Evolutionary conservation across 495 filamentous ascomycete genomes (phyloP).

Genomic region (Tuber indicum): DNA sequence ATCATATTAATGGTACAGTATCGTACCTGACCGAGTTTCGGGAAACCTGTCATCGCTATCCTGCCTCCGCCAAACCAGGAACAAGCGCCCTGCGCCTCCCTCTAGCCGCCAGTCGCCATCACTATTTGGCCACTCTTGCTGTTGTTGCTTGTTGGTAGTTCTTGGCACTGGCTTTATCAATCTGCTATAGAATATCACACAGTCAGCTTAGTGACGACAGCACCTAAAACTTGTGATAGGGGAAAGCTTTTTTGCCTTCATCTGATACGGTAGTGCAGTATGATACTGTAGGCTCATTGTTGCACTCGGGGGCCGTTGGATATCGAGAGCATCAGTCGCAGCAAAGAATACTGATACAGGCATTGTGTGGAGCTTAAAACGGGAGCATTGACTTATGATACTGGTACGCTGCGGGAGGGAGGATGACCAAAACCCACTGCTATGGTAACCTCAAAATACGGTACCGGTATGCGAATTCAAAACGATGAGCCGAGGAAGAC

Average conservation of each 20-base stretch:
- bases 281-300: too few species aligned
- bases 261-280: background rate
- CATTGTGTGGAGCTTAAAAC: background rate
- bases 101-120: background rate
- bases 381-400: background rate
- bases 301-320: too few species aligned
- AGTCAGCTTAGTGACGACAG: background rate
- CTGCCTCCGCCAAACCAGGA: background rate
- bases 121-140: background rate
- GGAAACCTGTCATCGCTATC: background rate
- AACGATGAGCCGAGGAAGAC: background rate
- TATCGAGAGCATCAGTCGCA: too few species aligned
- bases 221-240: background rate
- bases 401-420: background rate
- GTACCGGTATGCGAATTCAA: background rate
- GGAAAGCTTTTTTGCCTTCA: background rate
- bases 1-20: background rate
- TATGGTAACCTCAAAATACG: background rate
- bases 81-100: background rate
- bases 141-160: background rate
- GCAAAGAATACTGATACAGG: background rate
- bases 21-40: background rate
- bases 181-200: background rate
- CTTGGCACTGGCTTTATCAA: background rate
- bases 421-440: background rate